Conservation (phyloP, 768 basidiomycete species). For the Cytidiella melzeri region DNA sequence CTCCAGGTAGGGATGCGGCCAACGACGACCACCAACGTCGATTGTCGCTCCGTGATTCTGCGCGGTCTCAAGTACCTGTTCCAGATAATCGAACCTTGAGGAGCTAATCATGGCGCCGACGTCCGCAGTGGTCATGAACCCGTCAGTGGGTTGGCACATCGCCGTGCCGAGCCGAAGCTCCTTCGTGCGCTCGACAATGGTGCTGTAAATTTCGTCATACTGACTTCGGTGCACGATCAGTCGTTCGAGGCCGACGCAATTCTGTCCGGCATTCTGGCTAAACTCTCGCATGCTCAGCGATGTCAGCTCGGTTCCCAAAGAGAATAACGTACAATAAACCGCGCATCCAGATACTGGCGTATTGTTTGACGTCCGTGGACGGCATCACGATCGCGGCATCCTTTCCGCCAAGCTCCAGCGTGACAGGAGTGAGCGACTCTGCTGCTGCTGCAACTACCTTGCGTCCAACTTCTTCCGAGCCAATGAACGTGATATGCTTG, state of each 20-base stretch:
- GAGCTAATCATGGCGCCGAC: constrained; percentile 83
- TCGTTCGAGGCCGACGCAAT: constrained; percentile 95
- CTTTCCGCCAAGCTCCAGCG: constrained; percentile 92
- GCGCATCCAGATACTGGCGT: constrained; percentile 80
- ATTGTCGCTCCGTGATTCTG: constrained; percentile 58
- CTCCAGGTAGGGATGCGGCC: constrained; percentile 58
- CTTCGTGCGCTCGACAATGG: constrained; percentile 55
- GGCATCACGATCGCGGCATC: constrained; percentile 91
- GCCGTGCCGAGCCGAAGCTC: constrained; percentile 78
- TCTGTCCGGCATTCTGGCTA: constrained; percentile 92
- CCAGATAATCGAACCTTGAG: constrained; percentile 63
- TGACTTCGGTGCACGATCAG: constrained; percentile 78
- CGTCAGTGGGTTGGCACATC: constrained; percentile 57
- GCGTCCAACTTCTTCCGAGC: constrained; percentile 72
- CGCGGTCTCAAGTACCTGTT: constrained; percentile 65
- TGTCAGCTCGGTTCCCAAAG: neutral
- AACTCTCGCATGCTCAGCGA: neutral
- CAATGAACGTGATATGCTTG: constrained; percentile 94
- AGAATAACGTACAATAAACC: constrained; percentile 77
- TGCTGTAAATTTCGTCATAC: constrained; percentile 67
- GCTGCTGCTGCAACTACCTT: constrained; percentile 82
- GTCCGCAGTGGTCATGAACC: constrained; percentile 70
- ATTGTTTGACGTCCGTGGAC: constrained; percentile 74
- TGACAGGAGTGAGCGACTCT: constrained; percentile 83
- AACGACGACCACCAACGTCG: constrained; percentile 58